Evolutionary conservation across 1,284 basidiomycete genomes (phyloP).

Genomic region (Pascua sp.): DNA sequence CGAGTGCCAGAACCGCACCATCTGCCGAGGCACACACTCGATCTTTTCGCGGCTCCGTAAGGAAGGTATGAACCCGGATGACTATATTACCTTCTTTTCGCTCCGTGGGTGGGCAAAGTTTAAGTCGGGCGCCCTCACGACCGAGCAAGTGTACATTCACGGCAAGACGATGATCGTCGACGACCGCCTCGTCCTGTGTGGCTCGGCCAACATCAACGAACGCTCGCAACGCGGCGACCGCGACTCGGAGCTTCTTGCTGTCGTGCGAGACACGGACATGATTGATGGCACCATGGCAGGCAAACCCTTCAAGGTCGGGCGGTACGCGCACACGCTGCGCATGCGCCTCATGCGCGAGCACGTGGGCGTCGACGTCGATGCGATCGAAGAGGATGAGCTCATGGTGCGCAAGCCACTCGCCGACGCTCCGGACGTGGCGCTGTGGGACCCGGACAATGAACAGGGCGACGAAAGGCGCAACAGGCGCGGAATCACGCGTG

Average conservation of each 20-base stretch:
- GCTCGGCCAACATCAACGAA: constrained; percentile 99
- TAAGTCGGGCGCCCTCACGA: constrained; percentile 76
- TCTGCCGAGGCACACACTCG: constrained; percentile 83
- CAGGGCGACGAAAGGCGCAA: constrained; percentile 53
- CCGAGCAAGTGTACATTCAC: constrained; percentile 91
- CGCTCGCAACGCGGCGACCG: constrained; percentile 92
- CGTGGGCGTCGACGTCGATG: constrained; percentile 90
- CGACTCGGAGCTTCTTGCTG: constrained; percentile 89
- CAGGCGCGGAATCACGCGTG: constrained; percentile 41
- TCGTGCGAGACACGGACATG: constrained; percentile 96
- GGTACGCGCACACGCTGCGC: constrained; percentile 91
- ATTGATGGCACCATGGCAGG: constrained; percentile 91
- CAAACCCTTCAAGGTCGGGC: constrained; percentile 88
- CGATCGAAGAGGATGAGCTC: constrained; percentile 71
- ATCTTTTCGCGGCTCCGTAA: constrained; percentile 83
- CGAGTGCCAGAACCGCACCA: constrained; percentile 88
- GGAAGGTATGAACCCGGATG: constrained; percentile 87
- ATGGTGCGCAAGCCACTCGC: constrained; percentile 60
- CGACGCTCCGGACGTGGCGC: constrained; percentile 57
- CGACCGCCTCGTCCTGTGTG: constrained; percentile 90
- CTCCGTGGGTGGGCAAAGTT: constrained; percentile 92
- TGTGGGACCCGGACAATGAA: constrained; percentile 77
- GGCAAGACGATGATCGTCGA: constrained; percentile 88
- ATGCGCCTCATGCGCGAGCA: constrained; percentile 96
- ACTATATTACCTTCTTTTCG: constrained; percentile 89